Evolutionary conservation across 345 rosid species (phyloP).

Genomic region (Moricandia moricandioides): DNA sequence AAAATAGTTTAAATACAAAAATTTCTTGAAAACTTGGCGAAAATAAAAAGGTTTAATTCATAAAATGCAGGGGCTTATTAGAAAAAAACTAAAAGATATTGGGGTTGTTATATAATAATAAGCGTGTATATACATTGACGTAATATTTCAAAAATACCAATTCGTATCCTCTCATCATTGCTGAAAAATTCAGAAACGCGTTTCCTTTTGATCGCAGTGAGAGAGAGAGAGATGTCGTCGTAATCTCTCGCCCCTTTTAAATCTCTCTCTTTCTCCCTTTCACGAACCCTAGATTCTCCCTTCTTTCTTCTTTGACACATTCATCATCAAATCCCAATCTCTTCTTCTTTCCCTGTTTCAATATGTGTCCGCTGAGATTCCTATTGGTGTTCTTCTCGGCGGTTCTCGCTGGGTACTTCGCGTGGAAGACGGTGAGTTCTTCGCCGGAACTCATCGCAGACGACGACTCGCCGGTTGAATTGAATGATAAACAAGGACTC

Average conservation of each 20-base stretch:
- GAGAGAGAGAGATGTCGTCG: slow-evolving; percentile 1
- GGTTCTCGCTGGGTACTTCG: slow-evolving; percentile 71
- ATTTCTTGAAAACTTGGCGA: not conserved
- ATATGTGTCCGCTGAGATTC: slow-evolving; percentile 86
- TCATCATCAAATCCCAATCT: slow-evolving; percentile 20
- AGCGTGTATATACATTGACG: not conserved
- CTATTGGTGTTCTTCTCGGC: slow-evolving; percentile 89
- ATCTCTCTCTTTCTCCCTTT: not conserved
- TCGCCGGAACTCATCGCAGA: slow-evolving; percentile 48
- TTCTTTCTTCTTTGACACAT: not conserved
- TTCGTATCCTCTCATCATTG: not conserved
- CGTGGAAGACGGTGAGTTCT: slow-evolving; percentile 77
- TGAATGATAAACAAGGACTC: slow-evolving; percentile 46
- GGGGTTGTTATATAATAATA: not conserved
- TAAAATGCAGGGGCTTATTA: not conserved
- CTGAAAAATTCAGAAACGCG: slow-evolving; percentile 32
- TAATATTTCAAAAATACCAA: not conserved
- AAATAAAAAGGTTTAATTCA: not conserved
- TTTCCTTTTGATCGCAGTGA: slow-evolving; percentile 4
- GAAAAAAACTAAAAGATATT: not conserved
- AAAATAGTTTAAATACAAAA: not conserved
- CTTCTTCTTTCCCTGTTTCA: not conserved
- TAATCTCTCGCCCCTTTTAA: not conserved
- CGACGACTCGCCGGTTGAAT: slow-evolving; percentile 45
- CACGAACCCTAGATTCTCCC: slow-evolving; percentile 13